Evolutionary conservation across 2,329 filamentous ascomycete species (phyloP).

Genomic region (Botryotinia narcissicola): DNA sequence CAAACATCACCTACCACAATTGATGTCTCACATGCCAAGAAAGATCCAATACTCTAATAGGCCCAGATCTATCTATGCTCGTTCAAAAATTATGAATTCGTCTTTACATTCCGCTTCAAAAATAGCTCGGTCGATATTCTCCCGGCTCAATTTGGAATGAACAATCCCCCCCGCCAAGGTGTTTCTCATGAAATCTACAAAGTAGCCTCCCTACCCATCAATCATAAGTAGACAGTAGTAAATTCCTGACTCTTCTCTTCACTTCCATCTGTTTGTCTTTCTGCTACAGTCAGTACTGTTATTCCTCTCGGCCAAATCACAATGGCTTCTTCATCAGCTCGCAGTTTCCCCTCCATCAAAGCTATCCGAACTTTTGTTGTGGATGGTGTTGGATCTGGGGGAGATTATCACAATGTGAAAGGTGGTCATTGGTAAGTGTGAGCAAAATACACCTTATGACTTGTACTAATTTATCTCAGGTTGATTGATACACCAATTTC

Average conservation of each 20-base stretch:
- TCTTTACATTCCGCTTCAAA: background rate
- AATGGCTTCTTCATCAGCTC: constrained; percentile 34
- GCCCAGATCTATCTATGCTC: background rate
- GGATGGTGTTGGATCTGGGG: constrained; percentile 61
- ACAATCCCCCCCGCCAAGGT: constrained; percentile 11
- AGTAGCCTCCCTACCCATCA: background rate
- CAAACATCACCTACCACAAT: background rate
- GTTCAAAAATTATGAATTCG: background rate
- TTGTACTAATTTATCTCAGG: constrained; percentile 50
- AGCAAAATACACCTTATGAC: background rate
- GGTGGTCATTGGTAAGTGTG: constrained; percentile 60
- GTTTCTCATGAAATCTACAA: background rate
- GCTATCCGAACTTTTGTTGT: constrained; percentile 71
- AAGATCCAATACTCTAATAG: background rate
- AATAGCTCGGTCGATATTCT: constrained; percentile 20
- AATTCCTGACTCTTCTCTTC: background rate
- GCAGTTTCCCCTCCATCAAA: constrained; percentile 70
- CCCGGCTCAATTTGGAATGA: constrained; percentile 11
- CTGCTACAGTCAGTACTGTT: background rate
- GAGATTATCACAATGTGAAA: constrained; percentile 91
- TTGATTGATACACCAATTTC: constrained; percentile 89
- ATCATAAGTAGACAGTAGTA: background rate
- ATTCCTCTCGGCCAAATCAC: constrained; percentile 9
- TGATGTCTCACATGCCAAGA: background rate
- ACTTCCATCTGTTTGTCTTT: background rate